Base-by-base conservation (phyloP, 495 filamentous ascomycete genomes). In the Annulohypoxylon moriforme region DNA sequence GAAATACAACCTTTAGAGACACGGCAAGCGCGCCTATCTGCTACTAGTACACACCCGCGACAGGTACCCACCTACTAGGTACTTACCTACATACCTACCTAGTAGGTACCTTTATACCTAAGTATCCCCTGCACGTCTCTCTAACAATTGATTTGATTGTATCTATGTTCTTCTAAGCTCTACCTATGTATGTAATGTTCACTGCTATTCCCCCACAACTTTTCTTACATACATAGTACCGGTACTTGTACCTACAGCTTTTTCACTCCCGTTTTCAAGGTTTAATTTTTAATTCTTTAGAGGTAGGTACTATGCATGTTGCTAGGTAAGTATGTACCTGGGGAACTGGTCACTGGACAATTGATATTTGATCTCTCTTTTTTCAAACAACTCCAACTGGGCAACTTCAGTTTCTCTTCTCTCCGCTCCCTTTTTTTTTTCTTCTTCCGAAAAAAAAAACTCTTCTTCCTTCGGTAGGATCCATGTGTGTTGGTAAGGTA, bases 11-110 rank as follows among this genome's bases (percentile, higher is more conserved):
- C 33, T 7, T 36, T 4, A 18, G 18, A 46, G 36, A 65, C 47
- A 47, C 52, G 63, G 53, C 40, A 59, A 60, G 4, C 55, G 64
- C 55, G 55, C 64, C 49, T 67, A 59, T 36, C 63, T 57, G 24
- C 33, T 22, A 18, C n/a, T n/a, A n/a, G n/a, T n/a, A n/a, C n/a
- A n/a, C n/a, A n/a, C n/a, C n/a, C n/a, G n/a, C n/a, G n/a, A n/a
- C n/a, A n/a, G n/a, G n/a, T n/a, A n/a, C n/a, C n/a, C n/a, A n/a
- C n/a, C n/a, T n/a, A n/a, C n/a, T n/a, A n/a, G n/a, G n/a, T n/a
- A n/a, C n/a, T n/a, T n/a, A n/a, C n/a, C n/a, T n/a, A n/a, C n/a
- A n/a, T n/a, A n/a, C n/a, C n/a, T n/a, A n/a, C n/a, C n/a, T n/a
- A 6, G 27, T 29, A 29, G 27, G 27, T 29, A 29, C 27, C 27